These are phyloP conservation scores for Tinospora cordifolia DNA, from an alignment of 164 flowering plant genomes.

Conservation along the genomic window DNA sequence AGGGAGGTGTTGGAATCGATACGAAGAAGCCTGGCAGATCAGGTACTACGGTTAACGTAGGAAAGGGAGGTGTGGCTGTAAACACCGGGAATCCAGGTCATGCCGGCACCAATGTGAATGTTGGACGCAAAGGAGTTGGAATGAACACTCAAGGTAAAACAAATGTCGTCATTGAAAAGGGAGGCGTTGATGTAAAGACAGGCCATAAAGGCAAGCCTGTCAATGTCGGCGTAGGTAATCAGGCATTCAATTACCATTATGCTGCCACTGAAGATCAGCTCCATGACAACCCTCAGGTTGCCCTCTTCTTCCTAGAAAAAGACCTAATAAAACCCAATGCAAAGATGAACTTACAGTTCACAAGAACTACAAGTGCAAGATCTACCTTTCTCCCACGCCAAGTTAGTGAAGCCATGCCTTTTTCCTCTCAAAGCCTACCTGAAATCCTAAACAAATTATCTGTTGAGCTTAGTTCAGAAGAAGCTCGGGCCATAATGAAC, in stretches of 20 bases:
- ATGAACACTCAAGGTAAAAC: slow-evolving; percentile 14
- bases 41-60: slow-evolving; percentile 11
- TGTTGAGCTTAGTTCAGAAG: slow-evolving; percentile 25
- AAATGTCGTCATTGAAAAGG: slow-evolving; percentile 15
- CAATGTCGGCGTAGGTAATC: slow-evolving; percentile 9
- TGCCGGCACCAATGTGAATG: slow-evolving; percentile 12
- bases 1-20: slow-evolving; percentile 11
- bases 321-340: slow-evolving; percentile 17
- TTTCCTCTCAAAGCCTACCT: slow-evolving; percentile 30
- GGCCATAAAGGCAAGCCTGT: slow-evolving; percentile 20
- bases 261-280: slow-evolving; percentile 23
- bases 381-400: slow-evolving; percentile 32
- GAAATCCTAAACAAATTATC: slow-evolving; percentile 26
- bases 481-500: slow-evolving; percentile 28
- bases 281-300: slow-evolving; percentile 18
- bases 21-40: slow-evolving; percentile 5
- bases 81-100: slow-evolving; percentile 9
- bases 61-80: slow-evolving; percentile 14
- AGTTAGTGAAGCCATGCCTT: slow-evolving; percentile 34
- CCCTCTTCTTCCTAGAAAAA: slow-evolving; percentile 30
- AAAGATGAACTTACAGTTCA: slow-evolving; percentile 21
- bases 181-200: slow-evolving; percentile 20
- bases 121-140: slow-evolving; percentile 15
- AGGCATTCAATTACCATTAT: too few relatives aligned
- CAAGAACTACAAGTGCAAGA: slow-evolving; percentile 13